Evolutionary conservation across 2,329 filamentous ascomycete species (phyloP), one percentile per base, ranked within the genome.

Genomic region (Phymatotrichopsis omnivora): DNA sequence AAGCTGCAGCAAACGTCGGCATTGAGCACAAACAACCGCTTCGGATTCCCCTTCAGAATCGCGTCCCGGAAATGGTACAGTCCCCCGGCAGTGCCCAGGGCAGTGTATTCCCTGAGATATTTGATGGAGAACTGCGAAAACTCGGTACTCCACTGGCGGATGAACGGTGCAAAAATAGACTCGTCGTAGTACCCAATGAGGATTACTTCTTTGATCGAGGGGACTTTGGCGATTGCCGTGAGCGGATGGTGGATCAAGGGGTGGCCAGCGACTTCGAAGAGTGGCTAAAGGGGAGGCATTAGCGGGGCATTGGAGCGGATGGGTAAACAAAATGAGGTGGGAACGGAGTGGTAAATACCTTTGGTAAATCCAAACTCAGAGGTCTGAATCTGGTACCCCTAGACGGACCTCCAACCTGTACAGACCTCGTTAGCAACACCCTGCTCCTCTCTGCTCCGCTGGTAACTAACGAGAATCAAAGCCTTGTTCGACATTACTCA

Each of bases 111-210:
- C 62, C 91, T 84, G 42, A 98, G 77, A 69, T 98, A 98, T 65
- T 87, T 85, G 68, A 96, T 85, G 59, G 79, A 78, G 60, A 96
- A 78, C 62, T 85, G 76, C 42, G 87, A 85, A 69, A 93, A 93
- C 63, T 85, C 82, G 64, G 76, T 76, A 51, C 78, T 72, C 51
- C 86, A 78, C 63, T 93, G 83, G 68, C 93, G 94, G 72, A 96
- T 93, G 69, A 96, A 96, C 68, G 95, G 87, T 61, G 86, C 83
- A 75, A 96, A 95, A 60, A 96, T 85, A 33, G 78, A 75, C 70
- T 96, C 91, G 64, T 98, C 91, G 67, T 96, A 98, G 76, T 98
- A 98, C 62, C 91, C 91, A 62, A 98, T 93, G 61, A 98, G 80
- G 71, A 91, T 87, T 59, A 98, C 89, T 68, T 98, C 91, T 63